These are phyloP conservation scores for Syzygium grande DNA, from an alignment of 345 rosid species.

Conservation along the genomic window DNA sequence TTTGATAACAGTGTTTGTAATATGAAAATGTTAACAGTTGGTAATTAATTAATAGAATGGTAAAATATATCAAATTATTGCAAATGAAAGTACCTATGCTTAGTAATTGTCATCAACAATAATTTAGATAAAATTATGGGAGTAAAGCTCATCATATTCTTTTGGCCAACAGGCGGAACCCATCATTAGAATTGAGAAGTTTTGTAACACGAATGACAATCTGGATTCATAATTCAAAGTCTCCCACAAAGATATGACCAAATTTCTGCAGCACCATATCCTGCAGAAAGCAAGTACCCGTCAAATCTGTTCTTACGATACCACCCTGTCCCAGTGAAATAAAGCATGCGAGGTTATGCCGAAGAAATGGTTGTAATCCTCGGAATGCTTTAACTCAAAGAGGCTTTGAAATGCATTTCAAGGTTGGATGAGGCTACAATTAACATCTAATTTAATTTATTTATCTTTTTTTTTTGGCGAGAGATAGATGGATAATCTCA, in stretches of 20 bases:
- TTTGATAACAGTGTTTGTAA: not conserved
- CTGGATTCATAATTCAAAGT: not conserved
- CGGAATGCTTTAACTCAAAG: not conserved
- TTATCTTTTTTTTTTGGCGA: not conserved
- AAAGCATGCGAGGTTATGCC: not conserved
- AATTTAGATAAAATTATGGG: not conserved
- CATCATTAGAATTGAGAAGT: not conserved
- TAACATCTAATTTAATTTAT: not conserved
- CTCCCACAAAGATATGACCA: not conserved
- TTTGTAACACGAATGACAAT: not conserved
- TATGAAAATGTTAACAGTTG: not conserved
- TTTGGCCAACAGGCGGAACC: not conserved
- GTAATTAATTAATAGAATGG: not conserved
- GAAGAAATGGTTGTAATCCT: not conserved
- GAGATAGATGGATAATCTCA: not conserved
- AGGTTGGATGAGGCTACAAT: not conserved
- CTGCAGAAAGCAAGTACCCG: not conserved
- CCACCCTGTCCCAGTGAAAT: not conserved
- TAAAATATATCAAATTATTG: not conserved
- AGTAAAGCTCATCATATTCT: not conserved
- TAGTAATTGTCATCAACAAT: not conserved
- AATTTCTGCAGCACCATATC: not conserved
- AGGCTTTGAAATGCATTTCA: not conserved
- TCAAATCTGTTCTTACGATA: not conserved
- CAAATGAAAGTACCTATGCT: not conserved